phyloP scores from a whole-genome alignment of 2,329 filamentous ascomycete genomes.

The Lanzia echinophila region DNA sequence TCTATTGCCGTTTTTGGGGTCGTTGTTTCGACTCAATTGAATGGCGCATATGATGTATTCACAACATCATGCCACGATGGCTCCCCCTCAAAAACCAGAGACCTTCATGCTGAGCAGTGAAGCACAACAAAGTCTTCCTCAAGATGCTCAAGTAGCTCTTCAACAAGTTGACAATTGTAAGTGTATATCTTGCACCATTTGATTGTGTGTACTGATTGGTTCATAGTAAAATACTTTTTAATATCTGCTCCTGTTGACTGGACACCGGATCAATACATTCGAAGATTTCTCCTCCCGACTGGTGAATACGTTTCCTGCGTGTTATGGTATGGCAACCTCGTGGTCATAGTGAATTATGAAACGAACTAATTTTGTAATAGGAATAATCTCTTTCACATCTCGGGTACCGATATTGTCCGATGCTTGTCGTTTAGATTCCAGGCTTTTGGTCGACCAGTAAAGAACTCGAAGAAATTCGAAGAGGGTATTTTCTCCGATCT shows the following conservation, averaged over 20 bases:
- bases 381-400: slow-evolving; percentile 99
- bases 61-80: slow-evolving; percentile 74
- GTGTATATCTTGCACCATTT: slow-evolving; percentile 33
- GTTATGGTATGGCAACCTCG: slow-evolving; percentile 57
- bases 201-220: slow-evolving; percentile 14
- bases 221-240: slow-evolving; percentile 94
- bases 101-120: slow-evolving; percentile 98
- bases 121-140: slow-evolving; percentile 90
- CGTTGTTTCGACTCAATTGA: slow-evolving; percentile 28
- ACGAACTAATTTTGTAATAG: slow-evolving; percentile 37
- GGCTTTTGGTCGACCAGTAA: slow-evolving; percentile 94
- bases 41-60: slow-evolving; percentile 59
- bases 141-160: slow-evolving; percentile 92
- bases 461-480: slow-evolving; percentile 99
- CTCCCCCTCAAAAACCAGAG: slow-evolving; percentile 90
- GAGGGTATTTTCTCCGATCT: slow-evolving; percentile 99
- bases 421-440: slow-evolving; percentile 98
- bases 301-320: slow-evolving; percentile 99
- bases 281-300: slow-evolving; percentile 88
- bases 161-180: slow-evolving; percentile 97
- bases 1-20: slow-evolving; percentile 14
- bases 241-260: slow-evolving; percentile 98
- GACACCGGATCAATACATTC: slow-evolving; percentile 93
- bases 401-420: slow-evolving; percentile 96
- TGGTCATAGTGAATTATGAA: slow-evolving; percentile 9